Conservation (phyloP, 495 filamentous ascomycete species). For the Platismatia glauca region DNA sequence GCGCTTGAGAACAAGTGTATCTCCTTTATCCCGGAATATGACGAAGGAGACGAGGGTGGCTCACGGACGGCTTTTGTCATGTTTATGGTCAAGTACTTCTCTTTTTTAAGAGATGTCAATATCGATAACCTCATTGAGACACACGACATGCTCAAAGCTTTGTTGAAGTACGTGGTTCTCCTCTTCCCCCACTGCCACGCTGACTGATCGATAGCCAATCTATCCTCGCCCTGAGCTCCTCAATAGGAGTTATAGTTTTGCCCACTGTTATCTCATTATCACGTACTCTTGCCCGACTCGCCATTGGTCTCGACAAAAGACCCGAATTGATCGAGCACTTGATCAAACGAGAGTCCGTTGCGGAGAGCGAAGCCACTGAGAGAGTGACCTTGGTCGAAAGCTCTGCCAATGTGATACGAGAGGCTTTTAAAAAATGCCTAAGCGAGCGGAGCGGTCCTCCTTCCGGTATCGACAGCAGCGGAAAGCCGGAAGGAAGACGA, state of each 20-base stretch:
- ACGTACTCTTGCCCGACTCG: slow-evolving; percentile 63
- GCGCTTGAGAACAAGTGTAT: slow-evolving; percentile 51
- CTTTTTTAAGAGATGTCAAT: slow-evolving; percentile 70
- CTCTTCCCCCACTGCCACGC: background rate
- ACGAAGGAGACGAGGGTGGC: slow-evolving; percentile 48
- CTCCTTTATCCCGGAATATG: slow-evolving; percentile 45
- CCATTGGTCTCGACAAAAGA: slow-evolving; percentile 68
- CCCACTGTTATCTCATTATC: slow-evolving; percentile 70
- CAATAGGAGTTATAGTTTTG: slow-evolving; percentile 68
- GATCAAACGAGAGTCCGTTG: slow-evolving; percentile 34
- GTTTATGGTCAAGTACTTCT: slow-evolving; percentile 70
- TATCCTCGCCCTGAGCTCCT: slow-evolving; percentile 67
- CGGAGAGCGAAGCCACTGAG: slow-evolving; percentile 42
- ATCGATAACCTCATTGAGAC: slow-evolving; percentile 64
- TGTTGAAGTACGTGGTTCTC: slow-evolving; percentile 53
- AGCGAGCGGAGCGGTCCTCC: slow-evolving; percentile 64
- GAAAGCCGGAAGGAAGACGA: slow-evolving; percentile 71
- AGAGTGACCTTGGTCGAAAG: slow-evolving; percentile 71
- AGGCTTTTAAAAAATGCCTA: slow-evolving; percentile 84
- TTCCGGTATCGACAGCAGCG: slow-evolving; percentile 34
- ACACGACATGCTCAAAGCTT: slow-evolving; percentile 59
- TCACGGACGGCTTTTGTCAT: slow-evolving; percentile 66
- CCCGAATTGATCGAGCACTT: slow-evolving; percentile 59
- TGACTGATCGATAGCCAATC: slow-evolving; percentile 47
- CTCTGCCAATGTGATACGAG: slow-evolving; percentile 77